Evolutionary conservation across 179 eudicot species (phyloP), one percentile per base, ranked within the genome.

Genomic region (Silene vulgaris): DNA sequence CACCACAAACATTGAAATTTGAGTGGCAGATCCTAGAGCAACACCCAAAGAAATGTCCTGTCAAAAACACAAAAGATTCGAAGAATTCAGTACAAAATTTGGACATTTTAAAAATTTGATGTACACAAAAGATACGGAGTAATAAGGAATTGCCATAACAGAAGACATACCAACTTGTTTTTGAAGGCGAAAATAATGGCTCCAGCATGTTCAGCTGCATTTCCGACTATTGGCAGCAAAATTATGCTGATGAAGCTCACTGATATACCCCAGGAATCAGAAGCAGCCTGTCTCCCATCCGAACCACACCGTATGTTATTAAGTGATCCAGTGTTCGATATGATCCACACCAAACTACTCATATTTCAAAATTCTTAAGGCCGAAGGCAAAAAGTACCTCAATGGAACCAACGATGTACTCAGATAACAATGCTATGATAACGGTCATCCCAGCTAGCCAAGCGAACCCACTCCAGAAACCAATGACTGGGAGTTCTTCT

Each of bases 181-280:
- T 89, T 92, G 75, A 88, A 89, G 60, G 96, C 97, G 57, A 94
- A 94, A 43, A 94, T 94, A 82, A 94, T 63, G 0, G 98, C 97
- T 69, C 96, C 97, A 5, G 98, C 98, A 75, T 94, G 98, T 82
- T 92, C 98, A 0, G 97, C 92, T 74, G 98, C 98, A 82, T 94
- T 94, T 72, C 98, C 98, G 3, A 88, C 96, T 32, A 92, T 92
- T n/a, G 98, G 97, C 17, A 94, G 85, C 84, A 94, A 72, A 50
- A 94, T 94, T 75, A 94, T 85, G 83, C 97, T 90, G 72, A 94
- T 91, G 89, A 94, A 94, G 79, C 91, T 85, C 17, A 94, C 90
- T 8, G 97, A 87, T 30, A 94, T 50, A 1, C 98, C 98, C 98
- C 98, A 92, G 0, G 96, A 82, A 20, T 81, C 85, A 0, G 98